phyloP scores from a whole-genome alignment of 2,329 filamentous ascomycete genomes.

The Penicillium olsonii region DNA sequence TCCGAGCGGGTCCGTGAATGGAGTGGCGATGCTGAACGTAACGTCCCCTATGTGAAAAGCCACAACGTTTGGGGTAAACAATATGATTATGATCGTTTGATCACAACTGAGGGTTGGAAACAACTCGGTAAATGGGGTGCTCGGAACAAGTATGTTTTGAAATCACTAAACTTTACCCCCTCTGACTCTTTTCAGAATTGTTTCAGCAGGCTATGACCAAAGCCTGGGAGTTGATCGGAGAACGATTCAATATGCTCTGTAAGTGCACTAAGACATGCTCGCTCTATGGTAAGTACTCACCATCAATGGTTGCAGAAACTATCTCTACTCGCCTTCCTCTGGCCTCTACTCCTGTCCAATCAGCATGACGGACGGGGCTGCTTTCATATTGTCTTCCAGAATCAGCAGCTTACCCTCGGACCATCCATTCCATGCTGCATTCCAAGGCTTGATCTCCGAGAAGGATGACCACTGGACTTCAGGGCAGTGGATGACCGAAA shows the following conservation, averaged over 20 bases:
- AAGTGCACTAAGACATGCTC: neutral
- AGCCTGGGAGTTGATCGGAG: conserved; percentile 23
- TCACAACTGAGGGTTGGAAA: conserved; percentile 68
- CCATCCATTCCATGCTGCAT: conserved; percentile 29
- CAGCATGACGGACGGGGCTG: conserved; percentile 31
- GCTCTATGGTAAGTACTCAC: neutral
- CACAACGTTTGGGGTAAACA: conserved; percentile 62
- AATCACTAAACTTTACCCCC: neutral
- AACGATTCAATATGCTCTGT: conserved; percentile 30
- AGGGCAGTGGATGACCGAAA: conserved; percentile 44
- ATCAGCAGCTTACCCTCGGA: conserved; percentile 10
- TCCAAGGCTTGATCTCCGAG: conserved; percentile 29
- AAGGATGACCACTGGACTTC: conserved; percentile 36
- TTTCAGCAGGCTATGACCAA: conserved; percentile 28
- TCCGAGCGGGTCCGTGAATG: conserved; percentile 32
- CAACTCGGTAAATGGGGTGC: conserved; percentile 37
- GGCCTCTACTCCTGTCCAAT: conserved; percentile 29
- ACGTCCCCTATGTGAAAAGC: conserved; percentile 62
- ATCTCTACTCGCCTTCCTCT: conserved; percentile 28
- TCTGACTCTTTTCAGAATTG: conserved; percentile 22
- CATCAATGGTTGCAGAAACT: conserved; percentile 21
- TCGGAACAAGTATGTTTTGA: conserved; percentile 21
- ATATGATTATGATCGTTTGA: conserved; percentile 57
- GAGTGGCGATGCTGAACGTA: conserved; percentile 63
- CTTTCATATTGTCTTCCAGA: conserved; percentile 19